Evolutionary conservation across 2,329 filamentous ascomycete genomes (phyloP), one percentile per base, ranked within the genome.

Genomic region (Talaromyces sp.): DNA sequence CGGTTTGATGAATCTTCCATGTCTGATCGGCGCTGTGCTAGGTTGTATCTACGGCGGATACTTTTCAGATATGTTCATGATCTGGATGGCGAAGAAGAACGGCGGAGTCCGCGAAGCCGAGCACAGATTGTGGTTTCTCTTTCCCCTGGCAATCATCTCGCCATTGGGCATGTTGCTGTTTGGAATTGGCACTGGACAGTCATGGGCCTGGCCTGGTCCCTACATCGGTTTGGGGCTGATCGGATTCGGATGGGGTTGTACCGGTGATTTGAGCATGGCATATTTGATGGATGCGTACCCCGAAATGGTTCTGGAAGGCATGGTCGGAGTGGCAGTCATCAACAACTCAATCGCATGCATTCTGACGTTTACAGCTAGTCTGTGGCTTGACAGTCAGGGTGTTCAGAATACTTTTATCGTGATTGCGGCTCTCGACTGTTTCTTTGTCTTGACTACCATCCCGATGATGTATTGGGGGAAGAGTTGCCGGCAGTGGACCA

Each of bases 191-290:
- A 83, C 82, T 2, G 80, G 76, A 10, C 76, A 82, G 43, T 82
- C 80, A 1, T 85, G 82, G 84, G 68, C 73, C 40, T 86, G 85
- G 85, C 83, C 81, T 1, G 76, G 76, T 8, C 82, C 84, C 0
- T 87, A 87, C 63, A 76, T 87, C 15, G 85, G 83, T 1, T 74
- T 87, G 0, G 85, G 82, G 3, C 82, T 86, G 68, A 86, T 86
- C 31, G 85, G 85, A 4, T 87, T 87, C 63, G 85, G 85, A 1
- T 87, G 84, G 73, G 85, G 85, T 7, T 86, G 84, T 60, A 84
- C 84, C 1, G 85, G 85, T 5, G 85, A 87, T 72, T 71, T 87
- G 65, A 79, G 80, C 63, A 80, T 85, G 77, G 82, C 84, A 0
- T 86, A 86, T 66, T 74, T 86, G 4, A 83, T 84, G 69, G 84